Evolutionary conservation across 495 filamentous ascomycete genomes (phyloP).

Genomic region (Lasiosphaeriaceae sp.): DNA sequence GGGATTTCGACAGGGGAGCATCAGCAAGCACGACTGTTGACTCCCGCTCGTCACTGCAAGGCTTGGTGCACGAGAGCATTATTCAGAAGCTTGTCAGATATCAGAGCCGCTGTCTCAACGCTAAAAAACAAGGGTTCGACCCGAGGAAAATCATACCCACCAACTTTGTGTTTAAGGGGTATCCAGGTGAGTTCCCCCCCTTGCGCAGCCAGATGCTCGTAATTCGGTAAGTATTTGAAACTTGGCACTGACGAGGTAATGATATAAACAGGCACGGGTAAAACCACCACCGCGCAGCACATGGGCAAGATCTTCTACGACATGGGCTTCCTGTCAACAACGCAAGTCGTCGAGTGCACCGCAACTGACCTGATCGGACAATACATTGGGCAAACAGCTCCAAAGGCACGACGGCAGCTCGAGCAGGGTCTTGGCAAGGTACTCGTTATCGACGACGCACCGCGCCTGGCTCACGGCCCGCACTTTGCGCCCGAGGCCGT

Average conservation of each 20-base stretch:
- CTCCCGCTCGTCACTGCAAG: neutral
- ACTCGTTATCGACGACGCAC: conserved; percentile 67
- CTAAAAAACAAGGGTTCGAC: conserved; percentile 50
- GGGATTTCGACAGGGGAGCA: conserved; percentile 56
- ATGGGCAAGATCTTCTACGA: conserved; percentile 75
- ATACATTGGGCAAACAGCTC: conserved; percentile 60
- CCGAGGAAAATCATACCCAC: conserved; percentile 47
- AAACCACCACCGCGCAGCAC: conserved; percentile 65
- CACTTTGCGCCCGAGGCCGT: conserved; percentile 66
- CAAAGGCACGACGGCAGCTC: conserved; percentile 55
- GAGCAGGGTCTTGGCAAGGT: conserved; percentile 60
- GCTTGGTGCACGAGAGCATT: conserved; percentile 37
- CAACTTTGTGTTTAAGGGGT: conserved; percentile 51
- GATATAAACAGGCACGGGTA: conserved; percentile 54
- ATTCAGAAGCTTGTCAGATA: conserved; percentile 55
- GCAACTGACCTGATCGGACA: conserved; percentile 60
- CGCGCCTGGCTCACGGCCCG: conserved; percentile 51
- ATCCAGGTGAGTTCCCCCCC: conserved; percentile 39
- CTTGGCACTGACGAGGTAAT: too few relatives aligned
- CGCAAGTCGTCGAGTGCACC: conserved; percentile 56
- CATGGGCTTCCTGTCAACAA: conserved; percentile 56
- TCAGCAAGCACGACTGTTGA: conserved; percentile 12
- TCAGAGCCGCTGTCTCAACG: conserved; percentile 55
- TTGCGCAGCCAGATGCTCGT: conserved; percentile 38
- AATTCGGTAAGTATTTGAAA: too few relatives aligned